phyloP scores from a whole-genome alignment of 352 stramenopile species.

The Globisporangium paroecandrum region DNA sequence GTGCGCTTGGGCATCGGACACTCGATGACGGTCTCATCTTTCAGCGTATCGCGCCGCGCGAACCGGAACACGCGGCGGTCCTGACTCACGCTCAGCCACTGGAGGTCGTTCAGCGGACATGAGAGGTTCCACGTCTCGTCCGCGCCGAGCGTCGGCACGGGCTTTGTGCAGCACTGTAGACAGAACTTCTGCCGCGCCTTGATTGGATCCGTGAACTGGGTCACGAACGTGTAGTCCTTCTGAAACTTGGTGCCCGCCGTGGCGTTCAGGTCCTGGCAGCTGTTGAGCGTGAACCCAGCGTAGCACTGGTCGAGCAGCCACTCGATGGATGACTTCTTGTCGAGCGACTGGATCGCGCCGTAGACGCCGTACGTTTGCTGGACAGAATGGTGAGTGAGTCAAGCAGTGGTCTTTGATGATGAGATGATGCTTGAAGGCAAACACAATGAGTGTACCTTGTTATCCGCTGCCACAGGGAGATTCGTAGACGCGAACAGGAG shows the following conservation, averaged over 20 bases:
- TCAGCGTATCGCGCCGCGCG: constrained; percentile 46
- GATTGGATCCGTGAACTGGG: constrained; percentile 49
- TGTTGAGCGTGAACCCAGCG: constrained; percentile 56
- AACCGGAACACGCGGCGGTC: constrained; percentile 54
- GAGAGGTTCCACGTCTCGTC: constrained; percentile 80
- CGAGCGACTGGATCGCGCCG: constrained; percentile 49
- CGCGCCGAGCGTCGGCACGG: constrained; percentile 43
- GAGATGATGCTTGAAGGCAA: too few relatives aligned
- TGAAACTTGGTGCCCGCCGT: constrained; percentile 29
- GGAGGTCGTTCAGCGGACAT: constrained; percentile 61
- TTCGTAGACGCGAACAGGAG: too few relatives aligned
- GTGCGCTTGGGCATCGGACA: constrained; percentile 58
- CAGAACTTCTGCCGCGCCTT: constrained; percentile 48
- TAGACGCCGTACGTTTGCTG: constrained; percentile 60
- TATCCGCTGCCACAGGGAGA: too few relatives aligned
- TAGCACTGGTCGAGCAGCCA: constrained; percentile 57
- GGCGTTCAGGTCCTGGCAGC: constrained; percentile 49
- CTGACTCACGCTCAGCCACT: constrained; percentile 69
- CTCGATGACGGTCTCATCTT: constrained; percentile 47
- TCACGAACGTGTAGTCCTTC: constrained; percentile 53
- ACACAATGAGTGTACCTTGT: not conserved
- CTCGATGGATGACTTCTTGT: constrained; percentile 30
- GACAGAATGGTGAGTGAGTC: not conserved
- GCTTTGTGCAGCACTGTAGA: constrained; percentile 71
- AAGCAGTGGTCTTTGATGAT: not conserved